Base-by-base conservation (phyloP, 2,329 filamentous ascomycete genomes). In the Phialemoniopsis sp. region DNA sequence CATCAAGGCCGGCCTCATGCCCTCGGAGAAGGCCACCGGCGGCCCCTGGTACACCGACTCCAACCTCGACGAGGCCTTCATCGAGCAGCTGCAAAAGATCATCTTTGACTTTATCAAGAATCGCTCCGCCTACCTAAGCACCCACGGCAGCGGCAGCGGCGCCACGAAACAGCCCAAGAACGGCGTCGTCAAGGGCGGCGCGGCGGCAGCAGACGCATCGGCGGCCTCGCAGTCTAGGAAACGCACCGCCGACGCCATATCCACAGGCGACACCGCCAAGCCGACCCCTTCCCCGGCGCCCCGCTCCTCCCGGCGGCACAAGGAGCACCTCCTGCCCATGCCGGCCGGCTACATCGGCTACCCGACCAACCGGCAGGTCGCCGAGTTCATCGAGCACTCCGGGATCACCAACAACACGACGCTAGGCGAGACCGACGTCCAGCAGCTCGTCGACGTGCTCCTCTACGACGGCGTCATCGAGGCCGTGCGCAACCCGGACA, bases 41-140 rank as follows among this genome's bases (percentile, higher is more conserved):
- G 93, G 93, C 2, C 86, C 89, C 8, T 98, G 91, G 88, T 96
- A 93, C 60, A 90, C 87, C 8, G 89, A 95, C 46, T 87, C 89
- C 38, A 86, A 90, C 48, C 76, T 97, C 12, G 93, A 98, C 62
- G 83, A 87, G 47, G 86, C 85, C 42, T 88, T 98, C 58, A 90
- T 97, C 52, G 81, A 87, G 41, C 80, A 80, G 32, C 71, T 96
- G 36, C 79, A 86, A 44, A 74, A 78, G 15, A 76, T 86, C 43
- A 78, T 95, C 37, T 86, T 88, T 51, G 78, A 84, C 47, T 82
- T 80, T 45, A 79, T 95, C 45, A 82, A 84, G 52, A 70, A 70
- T 10, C 72, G 80, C 53, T 91, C 85, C 54, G 89, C 87, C 64
- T 82, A 83, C 52, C 72, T 76, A 43, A 72, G 56, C 43, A 60